Base-by-base conservation (phyloP, 768 basidiomycete genomes). In the Lactifluus subvellereus region DNA sequence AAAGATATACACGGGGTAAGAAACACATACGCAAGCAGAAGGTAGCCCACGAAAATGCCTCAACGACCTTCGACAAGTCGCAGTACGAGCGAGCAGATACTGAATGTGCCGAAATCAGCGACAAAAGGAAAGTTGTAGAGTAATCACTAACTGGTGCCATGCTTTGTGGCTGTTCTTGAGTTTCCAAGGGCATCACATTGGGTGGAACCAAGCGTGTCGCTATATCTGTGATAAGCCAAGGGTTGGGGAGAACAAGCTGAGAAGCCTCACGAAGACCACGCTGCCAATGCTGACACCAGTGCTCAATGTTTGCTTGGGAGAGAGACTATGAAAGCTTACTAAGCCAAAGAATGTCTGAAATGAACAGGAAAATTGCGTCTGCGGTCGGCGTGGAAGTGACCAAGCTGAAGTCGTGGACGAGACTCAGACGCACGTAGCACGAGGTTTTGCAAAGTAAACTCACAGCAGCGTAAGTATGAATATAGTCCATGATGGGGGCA, bases 61-160 rank as follows among this genome's bases (percentile, higher is more conserved):
- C 65, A 7, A 66, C 6, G 27, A 68, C 67, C 49, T 68, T 68
- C 11, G 56, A 62, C 49, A 67, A 40, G 30, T 68, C 67, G 40
- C 67, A 68, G 22, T 66, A 68, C n/a, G 61, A n/a, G n/a, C 56
- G 55, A 27, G 67, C 61, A 20, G 67, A 67, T 32, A 67, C 67
- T 67, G 30, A 20, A 42, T n/a, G 14, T 4, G 5, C 2, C 3
- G 53, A 40, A 53, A 49, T 57, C 42, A 42, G n/a, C 14, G 30
- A 48, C 6, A 38, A 30, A 54, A 11, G 14, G 32, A 53, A 10
- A 1, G 14, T 14, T 45, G 10, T 32, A 9, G 13, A 43, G 30
- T 30, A 7, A 16, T 20, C 30, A 59, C 65, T 35, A 20, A 67
- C 67, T 66, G 14, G 49, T 62, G 50, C 67, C 67, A 53, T 62